Evolutionary conservation across 2,329 filamentous ascomycete species (phyloP), one percentile per base, ranked within the genome.

Genomic region (Magnaporthales sp.): DNA sequence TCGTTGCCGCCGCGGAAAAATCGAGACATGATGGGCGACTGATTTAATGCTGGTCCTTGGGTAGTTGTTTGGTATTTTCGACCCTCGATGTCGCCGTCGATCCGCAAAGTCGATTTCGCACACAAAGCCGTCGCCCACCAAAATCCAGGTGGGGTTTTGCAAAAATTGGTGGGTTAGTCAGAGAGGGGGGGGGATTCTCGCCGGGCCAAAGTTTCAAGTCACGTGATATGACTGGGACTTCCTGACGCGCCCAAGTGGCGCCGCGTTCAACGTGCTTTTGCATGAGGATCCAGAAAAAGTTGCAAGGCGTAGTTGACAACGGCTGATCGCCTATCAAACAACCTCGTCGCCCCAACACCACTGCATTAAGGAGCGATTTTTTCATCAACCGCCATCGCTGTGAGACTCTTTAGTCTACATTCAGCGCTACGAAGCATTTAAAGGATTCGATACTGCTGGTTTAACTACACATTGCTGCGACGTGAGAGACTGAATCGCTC

Each of bases 1-100:
- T 96, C 93, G 83, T 86, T 84, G 75, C 90, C 91, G 79, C 91
- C 91, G 80, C 92, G 91, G 86, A 98, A 98, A 82, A 98, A 99
- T 83, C 93, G 91, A 86, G 95, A 98, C 91, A 94, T 95, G 70
- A 77, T 91, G 82, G 56, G 64, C 64, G 54, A 38, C 30, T 63
- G 27, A n/a, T 24, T 31, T 63, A 9, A n/a, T 56, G 64, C 9
- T 60, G 56, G 56, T 60, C 11, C 24, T 60, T 29, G 26, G 61
- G 19, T 63, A 4, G 24, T 62, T 30, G 15, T 7, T 30, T 24
- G 1, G 11, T 15, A 11, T 26, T 26, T 15, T 60, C 56, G 10
- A 60, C 56, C 56, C 56, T 60, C 58, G 58, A 30, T 29, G 61
- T 63, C 61, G 61, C n/a, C 61, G 29, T 63, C 61, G 61, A 30